Percentiles rank a stretch among this genome's conserved stretches.
Evolutionary conservation across 352 stramenopile genomes (phyloP).

Genomic region (Ophiocytium majus): DNA sequence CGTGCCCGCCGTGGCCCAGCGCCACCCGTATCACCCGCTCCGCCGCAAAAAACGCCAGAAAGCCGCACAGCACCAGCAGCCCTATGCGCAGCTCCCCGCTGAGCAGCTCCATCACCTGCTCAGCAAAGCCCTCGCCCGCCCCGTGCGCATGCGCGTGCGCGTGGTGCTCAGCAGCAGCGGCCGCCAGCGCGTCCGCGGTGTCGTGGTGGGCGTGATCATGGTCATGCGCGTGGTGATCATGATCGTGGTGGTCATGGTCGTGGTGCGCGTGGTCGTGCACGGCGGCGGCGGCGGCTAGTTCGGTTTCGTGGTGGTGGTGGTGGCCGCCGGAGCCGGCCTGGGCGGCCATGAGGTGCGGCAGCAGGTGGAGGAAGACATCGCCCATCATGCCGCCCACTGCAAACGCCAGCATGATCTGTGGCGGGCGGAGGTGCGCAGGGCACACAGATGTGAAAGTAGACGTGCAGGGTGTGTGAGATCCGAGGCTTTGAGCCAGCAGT

Average conservation of each 20-base stretch:
- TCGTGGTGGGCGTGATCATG: conserved; percentile 64
- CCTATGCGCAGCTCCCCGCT: conserved; percentile 45
- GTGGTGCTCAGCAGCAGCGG: no score
- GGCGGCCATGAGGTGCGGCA: conserved; percentile 74
- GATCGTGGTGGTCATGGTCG: conserved; percentile 39
- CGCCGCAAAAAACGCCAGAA: conserved; percentile 60
- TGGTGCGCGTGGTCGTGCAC: conserved; percentile 23
- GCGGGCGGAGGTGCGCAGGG: no score
- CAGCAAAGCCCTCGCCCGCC: neutral
- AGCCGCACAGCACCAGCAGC: conserved; percentile 58
- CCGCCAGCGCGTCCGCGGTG: conserved; percentile 32
- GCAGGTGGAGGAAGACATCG: conserved; percentile 80
- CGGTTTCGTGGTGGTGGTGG: conserved; percentile 27
- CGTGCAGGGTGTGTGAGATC: no score
- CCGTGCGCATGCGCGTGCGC: neutral
- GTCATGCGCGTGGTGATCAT: conserved; percentile 49
- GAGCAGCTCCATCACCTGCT: neutral
- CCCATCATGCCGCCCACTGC: conserved; percentile 76
- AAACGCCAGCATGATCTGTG: conserved; percentile 74
- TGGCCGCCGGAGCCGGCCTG: conserved; percentile 44
- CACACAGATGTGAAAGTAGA: neutral
- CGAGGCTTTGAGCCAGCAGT: no score
- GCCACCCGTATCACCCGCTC: conserved; percentile 48
- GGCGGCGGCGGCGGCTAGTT: neutral
- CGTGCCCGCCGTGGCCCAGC: conserved; percentile 27